Evolutionary conservation across 2,329 filamentous ascomycete genomes (phyloP).

Genomic region (Ophiostoma pallidulum): DNA sequence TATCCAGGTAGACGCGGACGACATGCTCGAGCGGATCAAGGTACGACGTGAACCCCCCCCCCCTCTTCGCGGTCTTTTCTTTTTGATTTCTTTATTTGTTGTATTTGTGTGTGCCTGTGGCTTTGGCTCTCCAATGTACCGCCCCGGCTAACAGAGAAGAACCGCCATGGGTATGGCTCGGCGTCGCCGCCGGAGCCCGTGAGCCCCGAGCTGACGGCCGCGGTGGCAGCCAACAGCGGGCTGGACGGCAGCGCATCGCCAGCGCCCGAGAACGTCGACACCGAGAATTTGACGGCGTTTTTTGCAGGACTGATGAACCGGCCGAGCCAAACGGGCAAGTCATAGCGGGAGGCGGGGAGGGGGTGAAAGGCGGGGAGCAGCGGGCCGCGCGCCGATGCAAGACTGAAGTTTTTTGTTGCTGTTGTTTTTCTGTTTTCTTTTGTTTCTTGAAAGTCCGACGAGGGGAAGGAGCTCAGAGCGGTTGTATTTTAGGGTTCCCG

Average conservation of each 20-base stretch:
- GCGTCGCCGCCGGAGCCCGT: slow-evolving; percentile 36
- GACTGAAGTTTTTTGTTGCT: no score
- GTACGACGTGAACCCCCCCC: slow-evolving; percentile 34
- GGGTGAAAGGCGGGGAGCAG: not conserved
- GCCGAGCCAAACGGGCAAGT: slow-evolving; percentile 15
- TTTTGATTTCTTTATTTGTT: not conserved
- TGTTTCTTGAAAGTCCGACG: no score
- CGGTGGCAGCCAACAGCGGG: slow-evolving; percentile 22
- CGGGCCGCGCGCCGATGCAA: no score
- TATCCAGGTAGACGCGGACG: slow-evolving; percentile 90
- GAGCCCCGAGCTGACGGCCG: slow-evolving; percentile 26
- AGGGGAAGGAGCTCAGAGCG: no score
- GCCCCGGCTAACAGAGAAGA: slow-evolving; percentile 27
- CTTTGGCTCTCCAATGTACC: slow-evolving; percentile 13
- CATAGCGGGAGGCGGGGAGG: not conserved
- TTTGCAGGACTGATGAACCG: slow-evolving; percentile 52
- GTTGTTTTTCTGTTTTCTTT: no score
- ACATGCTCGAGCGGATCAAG: slow-evolving; percentile 81
- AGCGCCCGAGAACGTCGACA: slow-evolving; percentile 34
- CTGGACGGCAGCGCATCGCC: not conserved
- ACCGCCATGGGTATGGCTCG: slow-evolving; percentile 43
- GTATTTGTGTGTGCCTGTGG: no score
- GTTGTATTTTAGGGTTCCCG: not conserved
- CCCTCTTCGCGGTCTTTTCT: not conserved
- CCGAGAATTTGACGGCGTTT: slow-evolving; percentile 49